Evolutionary conservation across 228 moss, liverwort and hornwort genomes (phyloP), one percentile per base, ranked within the genome.

Genomic region (Sphagnum fallax): DNA sequence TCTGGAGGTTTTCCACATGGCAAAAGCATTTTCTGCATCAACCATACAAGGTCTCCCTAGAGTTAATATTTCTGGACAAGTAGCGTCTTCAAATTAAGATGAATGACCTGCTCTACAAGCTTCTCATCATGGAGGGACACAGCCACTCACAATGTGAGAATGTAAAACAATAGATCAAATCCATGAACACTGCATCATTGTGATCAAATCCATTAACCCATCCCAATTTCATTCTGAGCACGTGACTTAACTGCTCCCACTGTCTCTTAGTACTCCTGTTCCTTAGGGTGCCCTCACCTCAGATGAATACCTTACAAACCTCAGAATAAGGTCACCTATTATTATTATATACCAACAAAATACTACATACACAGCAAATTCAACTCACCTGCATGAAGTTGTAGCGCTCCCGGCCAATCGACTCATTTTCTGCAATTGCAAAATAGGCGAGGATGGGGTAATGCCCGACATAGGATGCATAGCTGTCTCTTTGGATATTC

Each of bases 1-100:
- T 96, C 96, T 49, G 96, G 96, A 32, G 93, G 96, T 73, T 91
- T 88, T 50, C 96, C 96, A 70, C 96, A 96, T 49, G 96, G 96
- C 60, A 93, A 72, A 48, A 96, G 89, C 96, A 96, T 91, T 79
- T 86, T 96, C 89, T 93, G 81, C 75, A 76, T 16, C 53, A 48
- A 50, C 63, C 6, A 69, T 8, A 57, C 48, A 51, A 47, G 32
- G 49, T 7, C 51, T 49, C 6, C 8, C 1, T 47, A 49, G 55
- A 4, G 55, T 8, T 8, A 55, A 55, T 2, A 55, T 55, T 55
- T 55, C 55, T 55, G 55, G 9, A 55, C 55, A 32, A 32, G 32
- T 3, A 32, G 32, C 32, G 2, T 32, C 32, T 32, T 32, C 32
- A 32, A 32, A 32, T 32, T 2, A 32, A 32, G 32, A 32, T 32